Base-by-base conservation (phyloP, 352 stramenopile species). In the Paralagenidium karlingii region DNA sequence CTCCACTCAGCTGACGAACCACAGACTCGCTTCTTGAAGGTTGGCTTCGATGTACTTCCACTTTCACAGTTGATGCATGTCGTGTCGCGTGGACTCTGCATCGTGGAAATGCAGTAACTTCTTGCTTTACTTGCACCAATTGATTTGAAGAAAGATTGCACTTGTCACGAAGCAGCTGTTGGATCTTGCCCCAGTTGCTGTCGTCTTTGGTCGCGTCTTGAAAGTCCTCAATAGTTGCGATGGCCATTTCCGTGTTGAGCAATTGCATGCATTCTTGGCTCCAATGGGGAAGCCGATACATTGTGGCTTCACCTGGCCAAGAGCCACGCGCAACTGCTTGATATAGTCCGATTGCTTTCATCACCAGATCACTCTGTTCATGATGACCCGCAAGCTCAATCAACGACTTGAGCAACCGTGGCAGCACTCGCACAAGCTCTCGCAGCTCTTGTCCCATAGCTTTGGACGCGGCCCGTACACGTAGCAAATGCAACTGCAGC, bases 401-500 rank as follows among this genome's bases (percentile, higher is more conserved):
- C 20, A 86, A 61, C 2, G 95, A 94, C 31, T 93, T 93, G 5
- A 99, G 56, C 22, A 99, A 51, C 26, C 96, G 87, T 18, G 91
- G 78, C 13, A 97, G 45, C 43, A 99, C 94, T 44, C 99, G 96
- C 30, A 99, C 56, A 21, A 99, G 70, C 39, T 73, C 87, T 15
- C 86, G 88, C 18, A 97, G 86, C 53, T 99, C 96, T 45, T 98
- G 99, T 15, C 83, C 71, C 54, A 98, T 99, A 58, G 99, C 96
- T 43, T 78, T 97, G 18, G 98, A 98, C 2, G 96, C 96, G 50
- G 98, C 70, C 12, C 80, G 71, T 25, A 86, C 58, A 10, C 81
- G 77, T 49, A 86, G 71, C 40, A 99, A 66, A 57, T 97, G 88
- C 51, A 96, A 95, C 63, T 99, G 94, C 8, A 98, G 42, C 36